A percentile compares a stretch with the other conserved stretches of the same genome.
Evolutionary conservation across 148 eudicot genomes (phyloP).

Genomic region (Dysphania ambrosioides): DNA sequence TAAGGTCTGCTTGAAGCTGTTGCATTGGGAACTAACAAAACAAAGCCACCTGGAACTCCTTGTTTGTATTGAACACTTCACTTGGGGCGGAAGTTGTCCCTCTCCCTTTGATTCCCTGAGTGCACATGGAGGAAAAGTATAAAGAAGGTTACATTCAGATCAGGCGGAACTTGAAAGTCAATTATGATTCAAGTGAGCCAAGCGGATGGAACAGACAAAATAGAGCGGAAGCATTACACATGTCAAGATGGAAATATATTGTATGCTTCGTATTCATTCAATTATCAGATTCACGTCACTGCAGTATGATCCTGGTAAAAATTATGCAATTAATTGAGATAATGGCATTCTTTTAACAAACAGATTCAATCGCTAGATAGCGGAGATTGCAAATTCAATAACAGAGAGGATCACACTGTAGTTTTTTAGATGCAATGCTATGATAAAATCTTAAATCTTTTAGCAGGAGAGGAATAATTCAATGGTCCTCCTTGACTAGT

Average conservation of each 20-base stretch:
- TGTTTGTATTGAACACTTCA: slow-evolving; percentile 31
- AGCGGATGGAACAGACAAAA: slow-evolving; percentile 1
- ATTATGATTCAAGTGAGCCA: slow-evolving; percentile 1
- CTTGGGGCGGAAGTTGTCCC: slow-evolving; percentile 33
- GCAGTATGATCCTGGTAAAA: not conserved
- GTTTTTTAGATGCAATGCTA: not conserved
- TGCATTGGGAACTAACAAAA: slow-evolving; percentile 21
- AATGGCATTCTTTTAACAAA: not conserved
- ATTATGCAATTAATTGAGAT: slow-evolving; percentile 9
- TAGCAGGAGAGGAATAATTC: not conserved
- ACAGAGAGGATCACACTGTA: not conserved
- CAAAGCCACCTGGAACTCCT: slow-evolving; percentile 27
- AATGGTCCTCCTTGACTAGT: not conserved
- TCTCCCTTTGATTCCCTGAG: slow-evolving; percentile 33
- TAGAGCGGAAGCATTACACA: slow-evolving; percentile 11
- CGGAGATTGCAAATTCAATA: too few species aligned
- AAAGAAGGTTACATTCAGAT: slow-evolving; percentile 18
- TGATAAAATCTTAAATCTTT: not conserved
- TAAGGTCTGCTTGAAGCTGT: slow-evolving; percentile 15
- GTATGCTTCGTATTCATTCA: not conserved
- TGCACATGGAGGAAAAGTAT: slow-evolving; percentile 34
- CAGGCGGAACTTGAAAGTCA: slow-evolving; percentile 9
- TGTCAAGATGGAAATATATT: slow-evolving; percentile 1
- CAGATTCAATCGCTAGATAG: not conserved
- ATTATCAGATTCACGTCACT: not conserved